Evolutionary conservation across 2,329 filamentous ascomycete genomes (phyloP).

Genomic region (Cryphonectria radicalis): DNA sequence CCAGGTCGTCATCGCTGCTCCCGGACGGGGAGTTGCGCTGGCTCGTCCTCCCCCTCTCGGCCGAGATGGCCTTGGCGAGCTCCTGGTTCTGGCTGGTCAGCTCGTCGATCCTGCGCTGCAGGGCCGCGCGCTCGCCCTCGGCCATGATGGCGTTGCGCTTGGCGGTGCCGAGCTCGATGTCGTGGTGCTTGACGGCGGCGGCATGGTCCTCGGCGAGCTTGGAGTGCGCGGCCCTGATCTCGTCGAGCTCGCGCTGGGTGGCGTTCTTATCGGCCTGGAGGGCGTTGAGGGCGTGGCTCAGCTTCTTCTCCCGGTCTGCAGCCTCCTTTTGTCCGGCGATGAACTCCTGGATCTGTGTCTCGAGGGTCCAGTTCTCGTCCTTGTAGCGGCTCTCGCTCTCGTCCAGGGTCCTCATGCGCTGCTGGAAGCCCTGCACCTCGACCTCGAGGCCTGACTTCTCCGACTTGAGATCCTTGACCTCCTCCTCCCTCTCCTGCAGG

Average conservation of each 20-base stretch:
- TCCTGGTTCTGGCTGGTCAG: conserved; percentile 88
- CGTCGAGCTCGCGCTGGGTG: conserved; percentile 86
- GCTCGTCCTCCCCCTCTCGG: conserved; percentile 68
- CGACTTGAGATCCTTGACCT: conserved; percentile 72
- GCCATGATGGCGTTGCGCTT: conserved; percentile 79
- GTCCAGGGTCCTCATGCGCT: conserved; percentile 80
- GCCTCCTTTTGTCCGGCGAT: conserved; percentile 74
- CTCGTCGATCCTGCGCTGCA: conserved; percentile 88
- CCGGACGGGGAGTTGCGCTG: conserved; percentile 67
- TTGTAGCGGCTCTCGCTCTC: conserved; percentile 97
- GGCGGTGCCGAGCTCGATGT: conserved; percentile 83
- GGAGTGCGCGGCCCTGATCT: conserved; percentile 78
- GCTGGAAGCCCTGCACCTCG: conserved; percentile 77
- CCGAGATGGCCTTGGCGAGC: conserved; percentile 80
- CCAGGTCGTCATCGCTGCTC: conserved; percentile 65
- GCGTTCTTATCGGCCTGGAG: conserved; percentile 75
- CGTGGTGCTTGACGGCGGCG: conserved; percentile 77
- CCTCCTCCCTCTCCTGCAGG: conserved; percentile 85
- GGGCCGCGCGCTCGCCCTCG: conserved; percentile 75
- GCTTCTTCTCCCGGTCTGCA: conserved; percentile 79
- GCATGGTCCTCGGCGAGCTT: conserved; percentile 83
- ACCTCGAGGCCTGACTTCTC: conserved; percentile 82
- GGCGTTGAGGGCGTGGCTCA: conserved; percentile 72
- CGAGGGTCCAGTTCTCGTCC: conserved; percentile 97
- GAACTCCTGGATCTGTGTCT: conserved; percentile 88